Evolutionary conservation across 2,329 filamentous ascomycete species (phyloP), one percentile per base, ranked within the genome.

Genomic region (Trichoderma semiorbis): DNA sequence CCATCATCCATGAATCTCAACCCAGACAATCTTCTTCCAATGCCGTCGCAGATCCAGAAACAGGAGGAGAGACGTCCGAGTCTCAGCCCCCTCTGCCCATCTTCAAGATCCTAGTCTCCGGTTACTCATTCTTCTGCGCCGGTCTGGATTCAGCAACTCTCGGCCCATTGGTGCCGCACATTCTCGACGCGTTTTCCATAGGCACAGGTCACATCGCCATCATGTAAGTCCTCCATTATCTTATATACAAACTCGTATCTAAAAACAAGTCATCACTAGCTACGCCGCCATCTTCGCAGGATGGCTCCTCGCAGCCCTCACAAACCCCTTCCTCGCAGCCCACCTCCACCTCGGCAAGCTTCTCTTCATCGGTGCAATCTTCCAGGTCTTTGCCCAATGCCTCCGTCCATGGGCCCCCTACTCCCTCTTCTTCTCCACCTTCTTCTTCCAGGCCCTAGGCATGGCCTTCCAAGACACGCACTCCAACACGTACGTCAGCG

Each of bases 221-320:
- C 50, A 71, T 73, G 72, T 58, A 68, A 8, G 53, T 63, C 14
- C 5, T 39, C 58, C 0, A 26, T 3, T 8, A 18, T 7, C 10
- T n/a, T 5, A 2, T 5, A 62, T 39, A 62, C 14, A 18, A 18
- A 21, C n/a, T 60, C 57, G 3, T 2, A 53, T 24, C 47, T 53
- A 24, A 24, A 8, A 43, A 21, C 2, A 21, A 21, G 24, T 14
- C n/a, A n/a, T 1, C 21, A 7, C 11, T 10, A 73, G 71, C 21
- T 73, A 73, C 30, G 71, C 71, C 26, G 55, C 30, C 36, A 73
- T 65, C 50, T 73, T 73, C 72, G 28, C 72, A n/a, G 72, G 72
- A 21, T 73, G 72, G 72, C 62, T 73, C 36, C 62, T 73, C 30
- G 69, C 72, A 16, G 72, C 72, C 32, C 28, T 55, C 55, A 69